Base-by-base conservation (phyloP, 192 early-diverging fungal genomes). In the Umbelopsis isabellina region DNA sequence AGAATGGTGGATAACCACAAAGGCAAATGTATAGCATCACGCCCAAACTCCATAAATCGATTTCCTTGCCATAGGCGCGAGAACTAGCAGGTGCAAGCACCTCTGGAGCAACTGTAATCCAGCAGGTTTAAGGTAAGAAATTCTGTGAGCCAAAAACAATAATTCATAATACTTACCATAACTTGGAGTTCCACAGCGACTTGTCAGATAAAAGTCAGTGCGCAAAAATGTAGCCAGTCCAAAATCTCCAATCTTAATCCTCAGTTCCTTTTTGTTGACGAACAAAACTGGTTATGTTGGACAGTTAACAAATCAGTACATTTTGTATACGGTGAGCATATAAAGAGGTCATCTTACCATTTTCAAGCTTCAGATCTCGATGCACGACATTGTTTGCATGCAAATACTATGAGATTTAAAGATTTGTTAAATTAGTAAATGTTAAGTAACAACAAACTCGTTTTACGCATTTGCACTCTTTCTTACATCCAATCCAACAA, bases 41-140 rank as follows among this genome's bases (percentile, higher is more conserved):
- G 10, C 97, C 97, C 13, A 95, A 77, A 53, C 92, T 94, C 97
- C 97, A 98, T 83, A 98, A 84, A 72, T 98, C 97, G 13, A 96
- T 91, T 46, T 83, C 85, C 23, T 86, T 83, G 37, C 88, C 84
- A 78, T 94, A 94, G 46, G 78, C 82, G 80, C 84, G 87, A 78
- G 71, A 85, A 67, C 76, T 35, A 61, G 79, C 51, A 4, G 70
- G 70, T 49, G 78, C 83, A 67, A 97, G 85, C 16, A 98, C 89
- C 78, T 98, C 97, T 4, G 97, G 97, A 11, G 97, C 96, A 71
- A 89, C 92, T 82, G 79, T 44, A 13, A 25, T 52, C 20, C 37
- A 41, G 11, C 3, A 61, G 18, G 3, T 30, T 30, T 33, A 13
- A 30, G 27, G 2, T 16, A n/a, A 2, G 33, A 25, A 3, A 33